These are phyloP conservation scores for Bolboschoenus planiculmis DNA, from an alignment of 176 grass and related monocot genomes.

Conservation along the genomic window DNA sequence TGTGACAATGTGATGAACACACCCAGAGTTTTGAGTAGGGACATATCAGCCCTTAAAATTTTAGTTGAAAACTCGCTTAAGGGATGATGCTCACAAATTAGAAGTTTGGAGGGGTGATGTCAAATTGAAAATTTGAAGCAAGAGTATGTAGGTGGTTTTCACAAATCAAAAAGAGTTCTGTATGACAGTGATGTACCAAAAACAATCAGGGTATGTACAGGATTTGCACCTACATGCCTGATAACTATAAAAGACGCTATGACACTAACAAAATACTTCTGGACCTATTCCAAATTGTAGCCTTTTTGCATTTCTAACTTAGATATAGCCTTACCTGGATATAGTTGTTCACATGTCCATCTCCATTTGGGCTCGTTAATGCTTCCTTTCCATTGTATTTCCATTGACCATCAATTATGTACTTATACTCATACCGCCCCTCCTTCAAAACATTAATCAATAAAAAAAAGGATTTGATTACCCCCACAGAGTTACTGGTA, in stretches of 20 bases:
- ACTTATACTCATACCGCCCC: constrained; percentile 91
- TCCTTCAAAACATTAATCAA: constrained; percentile 47
- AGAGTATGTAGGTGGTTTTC: neutral
- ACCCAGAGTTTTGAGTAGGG: neutral
- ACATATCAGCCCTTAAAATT: neutral
- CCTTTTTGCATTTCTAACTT: neutral
- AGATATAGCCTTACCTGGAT: constrained; percentile 45
- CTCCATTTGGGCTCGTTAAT: constrained; percentile 48
- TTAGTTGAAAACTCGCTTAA: neutral
- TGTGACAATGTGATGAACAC: neutral
- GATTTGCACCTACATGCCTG: neutral
- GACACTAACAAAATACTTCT: neutral
- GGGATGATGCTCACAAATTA: neutral
- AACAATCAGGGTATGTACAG: neutral
- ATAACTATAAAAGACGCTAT: neutral
- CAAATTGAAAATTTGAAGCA: neutral
- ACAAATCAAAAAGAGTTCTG: neutral
- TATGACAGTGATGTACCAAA: neutral
- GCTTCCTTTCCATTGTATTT: constrained; percentile 50
- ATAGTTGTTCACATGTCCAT: constrained; percentile 91
- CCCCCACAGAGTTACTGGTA: neutral
- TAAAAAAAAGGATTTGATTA: neutral
- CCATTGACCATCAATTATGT: constrained; percentile 80
- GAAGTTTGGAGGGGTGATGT: neutral
- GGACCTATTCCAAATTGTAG: neutral